Evolutionary conservation across 176 grass and related monocot genomes (phyloP).

Genomic region (Panicum miliaceum): DNA sequence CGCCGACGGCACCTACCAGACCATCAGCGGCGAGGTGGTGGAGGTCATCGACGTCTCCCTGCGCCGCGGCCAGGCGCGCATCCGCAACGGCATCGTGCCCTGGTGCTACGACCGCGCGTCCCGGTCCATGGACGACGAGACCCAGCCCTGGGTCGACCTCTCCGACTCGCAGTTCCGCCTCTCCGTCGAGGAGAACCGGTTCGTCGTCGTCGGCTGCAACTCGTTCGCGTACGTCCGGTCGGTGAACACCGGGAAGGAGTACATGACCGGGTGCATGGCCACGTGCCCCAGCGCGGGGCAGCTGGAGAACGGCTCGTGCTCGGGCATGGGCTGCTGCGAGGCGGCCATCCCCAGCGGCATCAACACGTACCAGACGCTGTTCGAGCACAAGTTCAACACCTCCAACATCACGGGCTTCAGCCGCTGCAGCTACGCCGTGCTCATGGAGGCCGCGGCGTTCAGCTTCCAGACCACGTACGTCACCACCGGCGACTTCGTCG

Average conservation of each 20-base stretch:
- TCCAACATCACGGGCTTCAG: background rate
- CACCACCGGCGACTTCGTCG: conserved; percentile 17
- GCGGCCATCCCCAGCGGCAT: conserved; percentile 50
- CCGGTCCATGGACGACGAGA: background rate
- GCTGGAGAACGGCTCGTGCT: conserved; percentile 55
- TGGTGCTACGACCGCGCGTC: conserved; percentile 47
- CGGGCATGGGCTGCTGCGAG: conserved; percentile 41
- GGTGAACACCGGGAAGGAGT: background rate
- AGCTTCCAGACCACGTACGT: conserved; percentile 46
- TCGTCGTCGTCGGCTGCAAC: conserved; percentile 59
- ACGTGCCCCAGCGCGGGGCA: conserved; percentile 24
- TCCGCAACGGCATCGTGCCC: background rate
- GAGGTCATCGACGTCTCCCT: conserved; percentile 14
- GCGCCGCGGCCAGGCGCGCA: background rate
- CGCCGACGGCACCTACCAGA: background rate
- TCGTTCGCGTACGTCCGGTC: conserved; percentile 37
- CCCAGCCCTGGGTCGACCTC: background rate
- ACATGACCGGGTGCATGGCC: conserved; percentile 55
- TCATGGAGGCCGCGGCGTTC: conserved; percentile 50
- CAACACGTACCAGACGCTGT: conserved; percentile 23
- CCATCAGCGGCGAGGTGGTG: background rate
- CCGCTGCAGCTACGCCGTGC: conserved; percentile 55
- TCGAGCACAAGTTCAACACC: conserved; percentile 35
- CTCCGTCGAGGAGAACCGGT: conserved; percentile 36
- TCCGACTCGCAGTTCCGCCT: conserved; percentile 38